These are phyloP conservation scores for Russula virescens DNA, from an alignment of 768 basidiomycete genomes.

Conservation along the genomic window DNA sequence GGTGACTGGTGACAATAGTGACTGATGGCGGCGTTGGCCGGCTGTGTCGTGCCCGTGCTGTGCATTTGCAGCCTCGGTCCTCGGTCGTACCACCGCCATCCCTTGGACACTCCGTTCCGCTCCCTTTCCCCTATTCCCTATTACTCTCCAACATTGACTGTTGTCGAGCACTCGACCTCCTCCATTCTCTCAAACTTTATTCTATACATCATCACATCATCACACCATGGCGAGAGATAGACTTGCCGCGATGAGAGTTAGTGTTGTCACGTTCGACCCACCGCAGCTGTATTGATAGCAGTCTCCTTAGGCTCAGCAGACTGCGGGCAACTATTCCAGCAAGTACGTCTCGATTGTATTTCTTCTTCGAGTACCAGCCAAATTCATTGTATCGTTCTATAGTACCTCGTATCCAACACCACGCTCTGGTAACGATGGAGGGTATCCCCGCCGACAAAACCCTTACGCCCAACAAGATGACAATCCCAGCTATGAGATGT, in stretches of 20 bases:
- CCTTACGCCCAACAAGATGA: conserved; percentile 67
- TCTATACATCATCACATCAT: conserved; percentile 24
- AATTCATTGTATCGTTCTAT: neutral
- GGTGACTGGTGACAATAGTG: no score
- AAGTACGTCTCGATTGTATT: conserved; percentile 36
- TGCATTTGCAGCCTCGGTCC: no score
- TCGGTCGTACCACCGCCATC: no score
- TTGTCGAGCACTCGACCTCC: conserved; percentile 7
- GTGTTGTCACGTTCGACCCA: conserved; percentile 26
- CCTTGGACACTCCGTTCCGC: neutral
- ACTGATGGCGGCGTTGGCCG: neutral
- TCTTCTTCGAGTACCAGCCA: neutral
- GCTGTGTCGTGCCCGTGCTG: conserved; percentile 3
- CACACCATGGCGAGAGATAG: conserved; percentile 78
- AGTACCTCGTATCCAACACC: conserved; percentile 21
- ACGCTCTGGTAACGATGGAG: conserved; percentile 18
- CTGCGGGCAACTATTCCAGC: conserved; percentile 42
- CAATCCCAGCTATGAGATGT: conserved; percentile 59
- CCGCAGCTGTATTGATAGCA: conserved; percentile 4
- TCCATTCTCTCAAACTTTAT: conserved; percentile 1
- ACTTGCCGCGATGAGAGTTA: conserved; percentile 79
- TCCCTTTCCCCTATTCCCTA: neutral
- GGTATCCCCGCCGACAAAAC: conserved; percentile 42
- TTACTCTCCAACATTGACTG: conserved; percentile 26
- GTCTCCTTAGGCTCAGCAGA: conserved; percentile 58